Evolutionary conservation across 306 rosid species (phyloP).

Genomic region (Gillenia trifoliata): DNA sequence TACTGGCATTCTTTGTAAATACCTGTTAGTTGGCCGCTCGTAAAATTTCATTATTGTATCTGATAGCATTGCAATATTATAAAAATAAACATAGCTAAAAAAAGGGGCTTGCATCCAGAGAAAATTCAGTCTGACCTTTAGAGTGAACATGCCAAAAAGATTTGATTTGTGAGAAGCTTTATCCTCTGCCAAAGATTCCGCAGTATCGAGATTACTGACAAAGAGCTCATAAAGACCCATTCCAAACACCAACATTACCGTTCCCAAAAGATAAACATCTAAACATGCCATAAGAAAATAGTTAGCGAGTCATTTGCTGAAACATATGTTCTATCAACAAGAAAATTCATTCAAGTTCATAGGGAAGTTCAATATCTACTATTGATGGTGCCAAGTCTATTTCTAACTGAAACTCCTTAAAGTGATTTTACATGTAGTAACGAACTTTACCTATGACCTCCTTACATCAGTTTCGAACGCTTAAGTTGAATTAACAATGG

Average conservation of each 20-base stretch:
- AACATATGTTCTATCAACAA: too few relatives aligned
- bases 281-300: constrained; percentile 21
- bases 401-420: neutral
- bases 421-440: neutral
- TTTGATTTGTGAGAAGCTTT: constrained; percentile 46
- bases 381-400: neutral
- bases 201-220: constrained; percentile 66
- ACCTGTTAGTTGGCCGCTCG: neutral
- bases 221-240: constrained; percentile 97
- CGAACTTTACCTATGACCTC: neutral
- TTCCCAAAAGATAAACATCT: constrained; percentile 95
- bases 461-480: neutral
- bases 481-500: neutral
- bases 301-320: constrained; percentile 13
- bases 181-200: constrained; percentile 39
- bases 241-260: constrained; percentile 96
- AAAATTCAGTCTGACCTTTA: constrained; percentile 52
- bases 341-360: neutral
- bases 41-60: neutral
- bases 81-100: neutral
- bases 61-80: too few relatives aligned
- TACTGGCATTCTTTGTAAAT: neutral
- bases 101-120: neutral
- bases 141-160: constrained; percentile 72
- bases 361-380: neutral